phyloP scores from a whole-genome alignment of 306 rosid species.

The Cucumis melo region DNA sequence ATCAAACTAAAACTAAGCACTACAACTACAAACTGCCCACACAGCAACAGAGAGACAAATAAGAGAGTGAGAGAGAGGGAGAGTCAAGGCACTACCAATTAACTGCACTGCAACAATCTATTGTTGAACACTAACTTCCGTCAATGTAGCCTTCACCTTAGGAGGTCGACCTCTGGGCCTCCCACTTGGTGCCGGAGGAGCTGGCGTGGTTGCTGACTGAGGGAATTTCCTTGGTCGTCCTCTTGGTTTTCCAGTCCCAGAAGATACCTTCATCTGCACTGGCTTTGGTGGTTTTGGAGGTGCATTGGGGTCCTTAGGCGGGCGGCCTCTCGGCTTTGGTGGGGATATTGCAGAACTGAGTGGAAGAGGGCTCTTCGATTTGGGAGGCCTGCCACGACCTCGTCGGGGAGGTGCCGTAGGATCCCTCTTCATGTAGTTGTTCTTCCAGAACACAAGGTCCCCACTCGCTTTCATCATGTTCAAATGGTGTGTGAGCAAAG shows the following conservation, averaged over 20 bases:
- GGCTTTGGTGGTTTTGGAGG: slow-evolving; percentile 17
- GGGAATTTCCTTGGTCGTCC: slow-evolving; percentile 75
- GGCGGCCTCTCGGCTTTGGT: slow-evolving; percentile 62
- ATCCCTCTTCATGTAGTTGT: slow-evolving; percentile 51
- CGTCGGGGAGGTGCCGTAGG: slow-evolving; percentile 54
- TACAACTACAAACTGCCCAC: not conserved
- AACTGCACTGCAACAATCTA: slow-evolving; percentile 12
- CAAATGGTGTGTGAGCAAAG: slow-evolving; percentile 47
- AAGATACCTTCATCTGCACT: slow-evolving; percentile 16
- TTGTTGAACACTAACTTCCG: slow-evolving; percentile 50
- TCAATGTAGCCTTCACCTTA: slow-evolving; percentile 44
- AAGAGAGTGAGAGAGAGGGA: not conserved
- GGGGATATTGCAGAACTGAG: slow-evolving; percentile 11
- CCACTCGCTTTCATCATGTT: slow-evolving; percentile 51
- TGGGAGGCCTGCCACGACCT: slow-evolving; percentile 76
- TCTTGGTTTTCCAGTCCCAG: slow-evolving; percentile 35
- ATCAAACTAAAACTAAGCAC: slow-evolving; percentile 16
- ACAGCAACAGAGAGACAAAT: slow-evolving; percentile 7
- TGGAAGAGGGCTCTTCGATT: slow-evolving; percentile 27
- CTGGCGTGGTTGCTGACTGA: not conserved
- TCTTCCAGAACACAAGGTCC: slow-evolving; percentile 49
- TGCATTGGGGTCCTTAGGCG: slow-evolving; percentile 57
- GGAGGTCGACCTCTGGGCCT: slow-evolving; percentile 81
- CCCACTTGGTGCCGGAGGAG: slow-evolving; percentile 13
- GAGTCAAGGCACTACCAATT: slow-evolving; percentile 5